Conservation (phyloP, 2,329 filamentous ascomycete species). For the Orbilia quercus region DNA sequence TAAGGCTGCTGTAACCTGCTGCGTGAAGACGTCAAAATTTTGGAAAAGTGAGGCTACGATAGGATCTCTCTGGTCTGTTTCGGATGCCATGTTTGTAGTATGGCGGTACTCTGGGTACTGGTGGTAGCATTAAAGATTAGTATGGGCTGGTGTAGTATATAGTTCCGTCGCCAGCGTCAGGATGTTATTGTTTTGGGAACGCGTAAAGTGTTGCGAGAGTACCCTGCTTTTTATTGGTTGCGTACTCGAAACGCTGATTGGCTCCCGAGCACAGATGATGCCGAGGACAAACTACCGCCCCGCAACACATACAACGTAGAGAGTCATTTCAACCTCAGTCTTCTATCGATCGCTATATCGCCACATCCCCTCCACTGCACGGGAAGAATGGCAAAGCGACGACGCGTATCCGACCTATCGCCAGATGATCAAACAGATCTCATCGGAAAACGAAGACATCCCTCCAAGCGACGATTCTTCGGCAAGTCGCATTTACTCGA, state of each 20-base stretch:
- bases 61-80: background rate
- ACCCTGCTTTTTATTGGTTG: no score
- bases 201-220: conserved; percentile 4
- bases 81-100: conserved; percentile 1
- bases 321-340: no score
- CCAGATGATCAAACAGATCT: background rate
- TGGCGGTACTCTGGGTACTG: background rate
- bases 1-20: conserved; percentile 16
- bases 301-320: no score
- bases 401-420: conserved; percentile 16
- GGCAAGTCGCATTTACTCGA: conserved; percentile 73
- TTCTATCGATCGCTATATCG: conserved; percentile 1
- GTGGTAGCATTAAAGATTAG: no score
- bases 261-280: no score
- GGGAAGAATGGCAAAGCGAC: conserved; percentile 33
- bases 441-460: conserved; percentile 40
- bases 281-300: no score
- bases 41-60: conserved; percentile 13
- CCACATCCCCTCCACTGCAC: conserved; percentile 9
- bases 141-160: no score
- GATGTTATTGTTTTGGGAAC: background rate
- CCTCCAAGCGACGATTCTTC: conserved; percentile 66
- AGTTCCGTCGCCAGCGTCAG: no score
- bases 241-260: no score
- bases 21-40: conserved; percentile 17